Evolutionary conservation across 83 land plant species (phyloP).

Genomic region (Picea engelmannii): DNA sequence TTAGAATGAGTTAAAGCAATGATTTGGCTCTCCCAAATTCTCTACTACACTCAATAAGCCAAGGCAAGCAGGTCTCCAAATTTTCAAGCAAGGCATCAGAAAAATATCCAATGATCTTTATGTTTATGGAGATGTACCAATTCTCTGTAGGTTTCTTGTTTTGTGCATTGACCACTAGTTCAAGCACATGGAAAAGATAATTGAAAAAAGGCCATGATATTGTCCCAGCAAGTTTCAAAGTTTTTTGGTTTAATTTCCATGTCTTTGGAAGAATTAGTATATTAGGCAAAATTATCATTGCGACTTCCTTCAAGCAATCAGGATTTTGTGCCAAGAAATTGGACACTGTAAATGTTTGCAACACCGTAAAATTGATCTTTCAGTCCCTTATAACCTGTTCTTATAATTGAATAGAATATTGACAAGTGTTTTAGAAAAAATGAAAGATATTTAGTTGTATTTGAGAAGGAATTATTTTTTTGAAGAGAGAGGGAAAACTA

Average conservation of each 20-base stretch:
- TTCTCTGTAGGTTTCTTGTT: conserved; percentile 57
- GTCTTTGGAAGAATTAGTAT: not conserved
- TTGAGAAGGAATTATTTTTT: too few species aligned
- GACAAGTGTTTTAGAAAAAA: conserved; percentile 5
- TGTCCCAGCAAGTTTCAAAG: not conserved
- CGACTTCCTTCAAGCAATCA: not conserved
- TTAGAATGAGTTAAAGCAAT: conserved; percentile 34
- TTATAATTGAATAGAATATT: conserved; percentile 37
- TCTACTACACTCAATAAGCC: conserved; percentile 35
- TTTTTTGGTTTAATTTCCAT: conserved; percentile 9
- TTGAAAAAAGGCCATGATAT: conserved; percentile 50
- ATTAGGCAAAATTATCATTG: not conserved
- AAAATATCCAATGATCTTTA: conserved; percentile 28
- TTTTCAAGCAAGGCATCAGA: conserved; percentile 32
- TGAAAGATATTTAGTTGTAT: too few species aligned
- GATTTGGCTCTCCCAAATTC: conserved; percentile 32
- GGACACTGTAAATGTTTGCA: not conserved
- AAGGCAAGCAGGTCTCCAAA: conserved; percentile 33
- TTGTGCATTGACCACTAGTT: not conserved
- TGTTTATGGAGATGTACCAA: too few species aligned
- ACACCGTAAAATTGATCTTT: too few species aligned
- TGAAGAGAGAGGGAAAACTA: too few species aligned
- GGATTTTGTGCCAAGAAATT: not conserved
- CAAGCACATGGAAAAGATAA: conserved; percentile 21
- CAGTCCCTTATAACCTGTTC: conserved; percentile 26